Percentiles rank a stretch among this genome's conserved stretches.
These are phyloP conservation scores for Raphanus raphanistrum DNA, from an alignment of 345 rosid genomes.

Conservation along the genomic window DNA sequence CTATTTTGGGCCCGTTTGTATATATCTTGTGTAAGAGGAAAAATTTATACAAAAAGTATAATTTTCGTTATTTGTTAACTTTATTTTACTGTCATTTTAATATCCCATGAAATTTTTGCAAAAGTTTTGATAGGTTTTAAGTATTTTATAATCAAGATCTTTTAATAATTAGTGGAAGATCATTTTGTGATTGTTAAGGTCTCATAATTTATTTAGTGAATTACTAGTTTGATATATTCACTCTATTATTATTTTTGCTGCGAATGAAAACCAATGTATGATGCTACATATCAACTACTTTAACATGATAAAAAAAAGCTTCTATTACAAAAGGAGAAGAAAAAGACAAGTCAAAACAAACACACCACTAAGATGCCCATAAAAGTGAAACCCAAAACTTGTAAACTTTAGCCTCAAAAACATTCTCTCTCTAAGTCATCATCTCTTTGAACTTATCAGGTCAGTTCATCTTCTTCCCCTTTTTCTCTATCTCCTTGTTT, in stretches of 20 bases:
- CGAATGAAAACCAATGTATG: not conserved
- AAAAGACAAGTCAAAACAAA: constrained; percentile 38
- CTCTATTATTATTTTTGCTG: not conserved
- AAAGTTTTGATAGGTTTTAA: no score
- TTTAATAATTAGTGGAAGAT: not conserved
- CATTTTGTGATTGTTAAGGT: not conserved
- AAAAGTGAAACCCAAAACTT: constrained; percentile 39
- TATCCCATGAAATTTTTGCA: no score
- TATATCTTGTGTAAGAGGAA: no score
- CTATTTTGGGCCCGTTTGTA: no score
- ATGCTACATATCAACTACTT: constrained; percentile 22
- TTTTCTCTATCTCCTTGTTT: constrained; percentile 37
- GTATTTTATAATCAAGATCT: no score
- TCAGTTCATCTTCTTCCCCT: constrained; percentile 42
- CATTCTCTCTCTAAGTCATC: constrained; percentile 35
- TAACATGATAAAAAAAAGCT: not conserved
- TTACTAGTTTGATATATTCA: not conserved
- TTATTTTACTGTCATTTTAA: no score
- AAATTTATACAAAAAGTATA: no score
- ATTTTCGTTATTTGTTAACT: no score
- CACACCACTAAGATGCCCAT: constrained; percentile 40
- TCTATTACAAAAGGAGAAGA: not conserved
- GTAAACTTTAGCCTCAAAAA: constrained; percentile 26
- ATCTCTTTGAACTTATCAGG: constrained; percentile 39
- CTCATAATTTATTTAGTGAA: not conserved